phyloP scores from a whole-genome alignment of 2,329 filamentous ascomycete genomes.

The Scleromitrula shiraiana region DNA sequence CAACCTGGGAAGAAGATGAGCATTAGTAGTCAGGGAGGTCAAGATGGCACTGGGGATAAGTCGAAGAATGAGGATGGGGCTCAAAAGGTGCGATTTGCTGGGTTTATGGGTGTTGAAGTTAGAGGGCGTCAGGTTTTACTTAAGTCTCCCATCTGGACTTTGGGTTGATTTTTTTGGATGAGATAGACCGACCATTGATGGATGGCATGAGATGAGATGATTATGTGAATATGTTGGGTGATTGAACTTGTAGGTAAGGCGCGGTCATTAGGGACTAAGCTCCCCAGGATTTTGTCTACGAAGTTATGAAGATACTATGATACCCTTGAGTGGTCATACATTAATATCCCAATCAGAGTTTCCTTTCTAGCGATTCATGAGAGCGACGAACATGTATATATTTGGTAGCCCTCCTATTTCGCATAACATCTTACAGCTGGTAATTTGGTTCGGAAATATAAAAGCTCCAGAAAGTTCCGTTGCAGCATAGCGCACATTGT shows the following conservation, averaged over 20 bases:
- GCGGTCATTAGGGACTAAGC: neutral
- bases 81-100: conserved; percentile 62
- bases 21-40: conserved; percentile 12
- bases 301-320: neutral
- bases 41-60: conserved; percentile 18
- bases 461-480: too few relatives aligned
- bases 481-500: too few relatives aligned
- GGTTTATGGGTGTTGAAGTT: conserved; percentile 67
- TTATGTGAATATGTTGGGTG: neutral
- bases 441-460: too few relatives aligned
- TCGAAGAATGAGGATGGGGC: conserved; percentile 26
- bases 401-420: too few relatives aligned
- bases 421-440: too few relatives aligned
- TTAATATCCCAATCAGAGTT: too few relatives aligned
- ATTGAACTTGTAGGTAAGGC: neutral
- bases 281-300: neutral
- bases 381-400: too few relatives aligned
- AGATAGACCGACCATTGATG: neutral
- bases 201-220: neutral
- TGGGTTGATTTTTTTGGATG: conserved; percentile 29
- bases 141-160: conserved; percentile 67
- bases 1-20: conserved; percentile 25
- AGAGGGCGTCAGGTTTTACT: conserved; percentile 65
- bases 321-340: neutral
- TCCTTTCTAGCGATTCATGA: too few relatives aligned